These are phyloP conservation scores for Alternaria sp. DNA, from an alignment of 2,329 filamentous ascomycete species.

Conservation along the genomic window DNA sequence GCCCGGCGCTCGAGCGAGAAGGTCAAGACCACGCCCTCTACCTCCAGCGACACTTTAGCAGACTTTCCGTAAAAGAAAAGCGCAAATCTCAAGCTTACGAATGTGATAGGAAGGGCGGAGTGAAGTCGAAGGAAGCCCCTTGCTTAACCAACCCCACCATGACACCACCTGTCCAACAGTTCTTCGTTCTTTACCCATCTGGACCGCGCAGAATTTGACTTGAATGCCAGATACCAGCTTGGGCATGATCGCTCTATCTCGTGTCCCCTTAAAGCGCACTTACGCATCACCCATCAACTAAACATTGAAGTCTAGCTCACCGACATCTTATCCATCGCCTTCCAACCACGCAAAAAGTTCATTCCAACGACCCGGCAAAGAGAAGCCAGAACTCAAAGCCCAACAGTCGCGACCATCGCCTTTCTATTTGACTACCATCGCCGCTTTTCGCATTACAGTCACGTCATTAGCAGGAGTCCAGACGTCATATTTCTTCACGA, in stretches of 20 bases:
- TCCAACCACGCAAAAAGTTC: too few relatives aligned
- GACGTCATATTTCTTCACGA: fast-evolving
- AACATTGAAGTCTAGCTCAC: background rate
- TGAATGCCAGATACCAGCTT: background rate
- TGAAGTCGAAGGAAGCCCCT: background rate
- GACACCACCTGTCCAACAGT: background rate
- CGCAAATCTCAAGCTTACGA: too few relatives aligned
- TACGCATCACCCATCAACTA: too few relatives aligned
- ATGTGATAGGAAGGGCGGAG: too few relatives aligned
- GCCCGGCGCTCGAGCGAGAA: background rate
- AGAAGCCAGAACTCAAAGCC: too few relatives aligned
- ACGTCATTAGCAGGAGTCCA: too few relatives aligned
- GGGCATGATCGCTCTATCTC: background rate
- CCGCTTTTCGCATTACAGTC: too few relatives aligned
- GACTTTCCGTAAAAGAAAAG: too few relatives aligned
- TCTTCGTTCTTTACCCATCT: fast-evolving
- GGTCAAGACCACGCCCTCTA: background rate
- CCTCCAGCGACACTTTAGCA: background rate
- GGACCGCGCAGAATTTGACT: fast-evolving
- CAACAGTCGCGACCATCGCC: too few relatives aligned
- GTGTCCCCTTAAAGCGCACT: fast-evolving
- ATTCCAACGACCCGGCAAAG: background rate
- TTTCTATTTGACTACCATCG: too few relatives aligned
- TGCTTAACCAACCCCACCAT: background rate
- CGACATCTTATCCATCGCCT: background rate